Conservation (phyloP, 192 early-diverging fungal genomes). For the Coemansia sp. region DNA sequence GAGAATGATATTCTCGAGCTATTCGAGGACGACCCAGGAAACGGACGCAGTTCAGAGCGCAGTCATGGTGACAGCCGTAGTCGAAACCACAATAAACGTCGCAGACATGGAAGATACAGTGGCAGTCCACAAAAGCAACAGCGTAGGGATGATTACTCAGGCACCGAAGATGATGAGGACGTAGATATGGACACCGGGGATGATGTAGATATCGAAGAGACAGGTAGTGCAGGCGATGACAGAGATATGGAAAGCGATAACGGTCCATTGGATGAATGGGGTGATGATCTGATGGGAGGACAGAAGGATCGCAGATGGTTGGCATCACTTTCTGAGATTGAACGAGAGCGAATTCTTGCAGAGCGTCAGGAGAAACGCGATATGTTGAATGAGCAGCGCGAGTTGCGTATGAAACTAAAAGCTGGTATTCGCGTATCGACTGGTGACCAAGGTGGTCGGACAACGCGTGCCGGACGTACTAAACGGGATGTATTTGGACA, state of each 20-base stretch:
- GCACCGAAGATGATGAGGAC: slow-evolving; percentile 27
- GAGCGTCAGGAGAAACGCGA: slow-evolving; percentile 69
- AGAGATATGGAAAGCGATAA: slow-evolving; percentile 57
- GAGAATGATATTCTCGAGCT: slow-evolving; percentile 53
- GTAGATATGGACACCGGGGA: slow-evolving; percentile 35
- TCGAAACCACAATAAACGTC: slow-evolving; percentile 16
- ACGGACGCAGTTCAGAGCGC: slow-evolving; percentile 20
- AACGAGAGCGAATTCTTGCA: slow-evolving; percentile 72
- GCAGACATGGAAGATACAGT: slow-evolving; percentile 28
- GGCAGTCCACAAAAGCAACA: slow-evolving; percentile 20
- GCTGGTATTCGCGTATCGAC: slow-evolving; percentile 20
- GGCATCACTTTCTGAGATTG: slow-evolving; percentile 65
- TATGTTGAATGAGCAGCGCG: slow-evolving; percentile 40
- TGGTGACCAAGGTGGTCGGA: slow-evolving; percentile 4
- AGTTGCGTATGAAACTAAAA: slow-evolving; percentile 43
- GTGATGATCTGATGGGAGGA: slow-evolving; percentile 72
- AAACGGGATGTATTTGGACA: slow-evolving; percentile 6
- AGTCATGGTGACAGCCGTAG: slow-evolving; percentile 26
- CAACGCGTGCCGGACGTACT: slow-evolving; percentile 8
- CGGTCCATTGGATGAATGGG: slow-evolving; percentile 67
- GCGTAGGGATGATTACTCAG: slow-evolving; percentile 31
- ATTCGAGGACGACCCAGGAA: slow-evolving; percentile 31
- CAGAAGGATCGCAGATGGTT: slow-evolving; percentile 62
- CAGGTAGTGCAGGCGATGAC: slow-evolving; percentile 24
- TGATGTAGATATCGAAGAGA: slow-evolving; percentile 50